Conservation (phyloP, 2,329 filamentous ascomycete genomes). For the Chrysoporthe austroafricana region DNA sequence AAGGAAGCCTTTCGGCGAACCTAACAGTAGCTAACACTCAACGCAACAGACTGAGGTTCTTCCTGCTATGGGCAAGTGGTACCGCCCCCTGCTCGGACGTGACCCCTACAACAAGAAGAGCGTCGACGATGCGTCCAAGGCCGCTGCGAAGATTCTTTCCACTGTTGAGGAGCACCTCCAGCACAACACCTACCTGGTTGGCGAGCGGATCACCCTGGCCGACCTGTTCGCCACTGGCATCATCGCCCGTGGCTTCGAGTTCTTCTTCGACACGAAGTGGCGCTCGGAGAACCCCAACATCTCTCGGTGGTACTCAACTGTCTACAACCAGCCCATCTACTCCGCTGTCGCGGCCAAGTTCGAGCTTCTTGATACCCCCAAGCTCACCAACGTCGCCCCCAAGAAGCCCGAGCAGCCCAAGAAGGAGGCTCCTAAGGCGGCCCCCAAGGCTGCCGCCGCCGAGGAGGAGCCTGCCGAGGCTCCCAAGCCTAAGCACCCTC, state of each 20-base stretch:
- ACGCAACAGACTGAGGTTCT: conserved; percentile 67
- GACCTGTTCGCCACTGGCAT: conserved; percentile 84
- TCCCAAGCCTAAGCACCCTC: conserved; percentile 96
- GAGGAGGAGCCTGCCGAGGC: conserved; percentile 53
- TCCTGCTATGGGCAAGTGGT: conserved; percentile 75
- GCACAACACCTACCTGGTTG: conserved; percentile 94
- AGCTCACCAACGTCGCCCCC: conserved; percentile 70
- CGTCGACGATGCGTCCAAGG: conserved; percentile 79
- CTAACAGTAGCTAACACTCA: conserved; percentile 13
- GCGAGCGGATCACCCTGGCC: conserved; percentile 95
- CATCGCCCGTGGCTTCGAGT: conserved; percentile 86
- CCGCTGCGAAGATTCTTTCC: conserved; percentile 66
- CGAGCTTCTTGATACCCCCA: conserved; percentile 80
- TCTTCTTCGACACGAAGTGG: conserved; percentile 91
- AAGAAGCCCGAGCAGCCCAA: conserved; percentile 79
- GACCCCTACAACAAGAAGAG: conserved; percentile 97
- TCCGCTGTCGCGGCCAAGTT: conserved; percentile 76
- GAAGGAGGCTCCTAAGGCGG: conserved; percentile 53
- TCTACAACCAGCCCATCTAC: conserved; percentile 92
- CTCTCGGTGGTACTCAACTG: conserved; percentile 92
- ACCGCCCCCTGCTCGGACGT: conserved; percentile 80
- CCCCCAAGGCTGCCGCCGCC: conserved; percentile 46
- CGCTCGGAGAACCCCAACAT: conserved; percentile 81
- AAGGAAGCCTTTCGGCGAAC: neutral
- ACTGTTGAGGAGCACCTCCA: conserved; percentile 86